Evolutionary conservation across 2,329 filamentous ascomycete species (phyloP).

Genomic region (Ophiosphaerella herpotricha): DNA sequence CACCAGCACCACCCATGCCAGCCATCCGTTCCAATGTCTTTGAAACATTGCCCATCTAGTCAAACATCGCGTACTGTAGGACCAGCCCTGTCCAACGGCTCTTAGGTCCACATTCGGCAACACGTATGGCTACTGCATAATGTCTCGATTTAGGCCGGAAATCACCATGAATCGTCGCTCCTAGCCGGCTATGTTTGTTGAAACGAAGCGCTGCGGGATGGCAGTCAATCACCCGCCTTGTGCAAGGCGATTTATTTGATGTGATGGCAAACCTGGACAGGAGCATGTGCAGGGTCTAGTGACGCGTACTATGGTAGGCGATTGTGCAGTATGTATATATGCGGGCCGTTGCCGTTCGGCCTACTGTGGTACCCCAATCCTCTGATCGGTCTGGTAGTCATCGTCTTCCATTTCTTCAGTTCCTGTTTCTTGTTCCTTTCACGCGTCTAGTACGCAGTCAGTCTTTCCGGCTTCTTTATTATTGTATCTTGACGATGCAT

Average conservation of each 20-base stretch:
- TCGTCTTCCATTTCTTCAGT: slow-evolving; percentile 19
- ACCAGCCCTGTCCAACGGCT: slow-evolving; percentile 20
- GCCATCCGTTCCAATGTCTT: slow-evolving; percentile 31
- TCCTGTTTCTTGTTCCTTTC: slow-evolving; percentile 24
- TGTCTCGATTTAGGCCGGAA: slow-evolving; percentile 26
- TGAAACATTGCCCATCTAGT: slow-evolving; percentile 34
- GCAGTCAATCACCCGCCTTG: slow-evolving; percentile 12
- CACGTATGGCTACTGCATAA: slow-evolving; percentile 23
- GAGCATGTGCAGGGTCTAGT: slow-evolving; percentile 6
- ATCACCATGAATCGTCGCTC: slow-evolving; percentile 14
- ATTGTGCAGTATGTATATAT: slow-evolving; percentile 25
- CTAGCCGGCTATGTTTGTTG: slow-evolving; percentile 15
- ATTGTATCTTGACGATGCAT: slow-evolving; percentile 40
- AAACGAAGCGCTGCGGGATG: slow-evolving; percentile 30
- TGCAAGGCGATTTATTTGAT: slow-evolving; percentile 7
- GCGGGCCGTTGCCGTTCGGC: slow-evolving; percentile 15
- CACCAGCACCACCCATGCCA: slow-evolving; percentile 16
- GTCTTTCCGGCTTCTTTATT: slow-evolving; percentile 29
- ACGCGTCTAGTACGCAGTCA: slow-evolving; percentile 43
- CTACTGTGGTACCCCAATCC: slow-evolving; percentile 11
- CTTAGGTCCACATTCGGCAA: slow-evolving; percentile 7
- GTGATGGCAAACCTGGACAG: slow-evolving; percentile 7
- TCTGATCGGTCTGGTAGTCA: slow-evolving; percentile 15
- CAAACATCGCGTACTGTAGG: slow-evolving; percentile 18
- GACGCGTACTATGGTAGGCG: slow-evolving; percentile 9